These are phyloP conservation scores for Entomophthora muscae DNA, from an alignment of 371 early-diverging fungal genomes.

Conservation along the genomic window DNA sequence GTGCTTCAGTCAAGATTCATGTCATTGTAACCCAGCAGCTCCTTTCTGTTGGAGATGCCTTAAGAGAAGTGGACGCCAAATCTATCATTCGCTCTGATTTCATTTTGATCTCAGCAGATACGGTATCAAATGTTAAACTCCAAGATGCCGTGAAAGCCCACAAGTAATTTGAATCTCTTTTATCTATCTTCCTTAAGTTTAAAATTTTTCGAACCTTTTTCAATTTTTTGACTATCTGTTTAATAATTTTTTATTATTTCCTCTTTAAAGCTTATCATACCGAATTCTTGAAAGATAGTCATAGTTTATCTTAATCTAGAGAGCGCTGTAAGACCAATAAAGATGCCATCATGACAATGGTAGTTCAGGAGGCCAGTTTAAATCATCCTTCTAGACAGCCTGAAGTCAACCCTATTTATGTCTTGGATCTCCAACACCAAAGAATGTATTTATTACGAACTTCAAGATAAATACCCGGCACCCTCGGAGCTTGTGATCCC, in stretches of 20 bases:
- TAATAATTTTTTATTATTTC: background rate
- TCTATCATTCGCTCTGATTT: slow-evolving; percentile 72
- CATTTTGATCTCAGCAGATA: slow-evolving; percentile 78
- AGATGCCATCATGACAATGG: slow-evolving; percentile 89
- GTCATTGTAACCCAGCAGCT: slow-evolving; percentile 58
- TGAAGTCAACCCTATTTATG: slow-evolving; percentile 66
- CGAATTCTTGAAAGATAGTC: too few relatives aligned
- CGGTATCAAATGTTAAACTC: slow-evolving; percentile 76
- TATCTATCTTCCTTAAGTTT: too few relatives aligned
- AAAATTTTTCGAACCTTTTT: background rate
- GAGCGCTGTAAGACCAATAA: slow-evolving; percentile 45
- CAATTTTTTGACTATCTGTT: slow-evolving; percentile 4
- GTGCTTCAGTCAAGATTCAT: slow-evolving; percentile 44
- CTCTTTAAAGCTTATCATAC: too few relatives aligned
- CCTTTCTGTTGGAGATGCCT: slow-evolving; percentile 80
- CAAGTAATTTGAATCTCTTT: slow-evolving; percentile 35
- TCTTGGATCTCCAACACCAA: slow-evolving; percentile 52
- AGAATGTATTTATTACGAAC: slow-evolving; percentile 69
- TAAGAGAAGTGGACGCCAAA: slow-evolving; percentile 76
- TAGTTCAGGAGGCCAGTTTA: slow-evolving; percentile 38
- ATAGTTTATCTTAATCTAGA: too few relatives aligned
- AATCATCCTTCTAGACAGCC: slow-evolving; percentile 20
- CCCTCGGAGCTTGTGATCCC: slow-evolving; percentile 36
- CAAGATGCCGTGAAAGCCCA: slow-evolving; percentile 58
- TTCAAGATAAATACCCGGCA: slow-evolving; percentile 41